Conservation (phyloP, 495 filamentous ascomycete species). For the Penicillium canescens region DNA sequence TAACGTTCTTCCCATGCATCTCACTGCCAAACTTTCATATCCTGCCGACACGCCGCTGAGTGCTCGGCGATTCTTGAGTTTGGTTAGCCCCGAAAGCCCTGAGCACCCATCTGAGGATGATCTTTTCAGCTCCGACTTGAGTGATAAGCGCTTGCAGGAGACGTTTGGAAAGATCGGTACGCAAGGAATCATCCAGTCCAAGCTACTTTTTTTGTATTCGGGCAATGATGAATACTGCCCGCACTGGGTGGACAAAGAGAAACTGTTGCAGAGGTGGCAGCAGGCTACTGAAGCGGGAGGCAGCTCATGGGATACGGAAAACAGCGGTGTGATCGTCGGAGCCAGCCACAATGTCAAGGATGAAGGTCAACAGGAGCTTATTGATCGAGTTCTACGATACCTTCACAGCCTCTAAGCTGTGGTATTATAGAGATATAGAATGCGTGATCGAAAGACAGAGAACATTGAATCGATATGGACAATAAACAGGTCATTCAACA, state of each 20-base stretch:
- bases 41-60: constrained; percentile 56
- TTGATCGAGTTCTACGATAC: constrained; percentile 57
- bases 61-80: constrained; percentile 60
- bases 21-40: constrained; percentile 46
- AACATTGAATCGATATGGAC: constrained; percentile 21
- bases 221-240: constrained; percentile 74
- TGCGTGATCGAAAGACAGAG: constrained; percentile 9
- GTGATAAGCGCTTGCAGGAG: constrained; percentile 52
- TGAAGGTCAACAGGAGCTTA: constrained; percentile 50
- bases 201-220: constrained; percentile 59
- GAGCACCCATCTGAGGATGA: constrained; percentile 73
- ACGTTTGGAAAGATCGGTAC: constrained; percentile 67
- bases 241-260: constrained; percentile 58
- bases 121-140: constrained; percentile 80
- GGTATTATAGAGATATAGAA: neutral
- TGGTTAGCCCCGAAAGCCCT: constrained; percentile 57
- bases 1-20: constrained; percentile 56
- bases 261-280: constrained; percentile 65
- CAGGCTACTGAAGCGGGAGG: constrained; percentile 55
- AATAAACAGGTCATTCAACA: constrained; percentile 25
- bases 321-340: constrained; percentile 57
- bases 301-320: constrained; percentile 51
- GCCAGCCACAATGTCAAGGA: constrained; percentile 63
- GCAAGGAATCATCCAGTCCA: constrained; percentile 52
- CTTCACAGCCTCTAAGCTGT: constrained; percentile 43